These are phyloP conservation scores for Solanum neorickii DNA, from an alignment of 257 asterid species.

Conservation along the genomic window DNA sequence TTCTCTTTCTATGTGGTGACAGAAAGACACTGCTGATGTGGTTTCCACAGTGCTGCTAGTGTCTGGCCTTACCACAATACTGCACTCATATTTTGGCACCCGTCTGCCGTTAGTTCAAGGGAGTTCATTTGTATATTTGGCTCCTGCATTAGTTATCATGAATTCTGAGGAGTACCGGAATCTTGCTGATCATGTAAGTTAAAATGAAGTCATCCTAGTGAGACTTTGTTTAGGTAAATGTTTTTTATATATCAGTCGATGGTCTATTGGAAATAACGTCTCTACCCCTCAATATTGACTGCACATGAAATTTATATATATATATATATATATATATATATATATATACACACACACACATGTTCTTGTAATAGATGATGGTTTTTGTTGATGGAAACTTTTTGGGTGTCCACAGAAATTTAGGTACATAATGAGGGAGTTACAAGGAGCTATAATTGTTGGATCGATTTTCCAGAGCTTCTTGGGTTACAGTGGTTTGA, in stretches of 20 bases:
- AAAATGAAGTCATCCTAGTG: not conserved
- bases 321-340: no score
- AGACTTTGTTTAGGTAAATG: not conserved
- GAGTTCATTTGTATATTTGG: slow-evolving; percentile 91
- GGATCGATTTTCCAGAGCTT: slow-evolving; percentile 76
- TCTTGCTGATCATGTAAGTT: slow-evolving; percentile 79
- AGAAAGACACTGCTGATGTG: slow-evolving; percentile 88
- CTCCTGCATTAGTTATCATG: slow-evolving; percentile 84
- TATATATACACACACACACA: no score
- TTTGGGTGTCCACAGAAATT: slow-evolving; percentile 45
- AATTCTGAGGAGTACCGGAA: slow-evolving; percentile 84
- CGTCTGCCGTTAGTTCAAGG: slow-evolving; percentile 97
- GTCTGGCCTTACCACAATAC: slow-evolving; percentile 75
- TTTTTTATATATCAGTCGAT: not conserved
- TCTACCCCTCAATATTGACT: not conserved
- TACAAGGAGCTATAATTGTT: slow-evolving; percentile 93
- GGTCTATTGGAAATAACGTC: not conserved
- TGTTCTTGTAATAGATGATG: not conserved
- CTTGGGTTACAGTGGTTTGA: slow-evolving; percentile 89
- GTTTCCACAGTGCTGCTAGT: slow-evolving; percentile 88
- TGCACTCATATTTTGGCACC: slow-evolving; percentile 74
- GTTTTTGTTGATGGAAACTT: not conserved
- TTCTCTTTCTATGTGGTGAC: slow-evolving; percentile 20
- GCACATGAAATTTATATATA: not conserved
- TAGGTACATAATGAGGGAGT: slow-evolving; percentile 85